phyloP scores from a whole-genome alignment of 768 basidiomycete genomes.

The Suillus hirtellus region DNA sequence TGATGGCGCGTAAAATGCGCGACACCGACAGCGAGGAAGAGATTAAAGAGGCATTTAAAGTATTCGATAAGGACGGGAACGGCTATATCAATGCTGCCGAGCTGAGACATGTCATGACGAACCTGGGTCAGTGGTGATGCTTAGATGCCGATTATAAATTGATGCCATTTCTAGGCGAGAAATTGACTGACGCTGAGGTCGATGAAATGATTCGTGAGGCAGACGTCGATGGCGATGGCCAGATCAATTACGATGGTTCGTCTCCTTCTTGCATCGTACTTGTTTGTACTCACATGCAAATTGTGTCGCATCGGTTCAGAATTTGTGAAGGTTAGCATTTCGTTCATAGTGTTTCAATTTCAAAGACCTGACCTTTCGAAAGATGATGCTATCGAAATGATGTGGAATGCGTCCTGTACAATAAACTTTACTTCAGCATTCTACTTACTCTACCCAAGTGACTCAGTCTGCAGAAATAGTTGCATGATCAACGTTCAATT shows the following conservation, averaged over 20 bases:
- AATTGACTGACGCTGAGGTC: conserved; percentile 82
- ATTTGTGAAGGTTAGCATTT: conserved; percentile 64
- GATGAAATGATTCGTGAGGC: conserved; percentile 98
- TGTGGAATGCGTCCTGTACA: conserved; percentile 13
- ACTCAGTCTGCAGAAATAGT: not conserved
- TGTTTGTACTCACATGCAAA: conserved; percentile 9
- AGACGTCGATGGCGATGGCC: conserved; percentile 92
- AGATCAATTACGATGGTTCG: conserved; percentile 84
- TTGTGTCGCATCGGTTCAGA: conserved; percentile 41
- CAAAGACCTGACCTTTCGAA: conserved; percentile 17
- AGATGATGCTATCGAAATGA: conserved; percentile 81
- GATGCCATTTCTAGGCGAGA: conserved; percentile 60
- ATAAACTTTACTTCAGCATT: conserved; percentile 11
- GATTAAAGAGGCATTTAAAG: conserved; percentile 95
- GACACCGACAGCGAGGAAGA: conserved; percentile 94
- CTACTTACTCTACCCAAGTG: not conserved
- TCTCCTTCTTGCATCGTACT: conserved; percentile 12
- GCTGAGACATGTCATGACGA: conserved; percentile 89
- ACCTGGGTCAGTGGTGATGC: conserved; percentile 59
- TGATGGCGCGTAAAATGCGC: conserved; percentile 89
- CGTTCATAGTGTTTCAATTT: conserved; percentile 5
- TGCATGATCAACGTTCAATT: not conserved
- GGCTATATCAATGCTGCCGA: conserved; percentile 87
- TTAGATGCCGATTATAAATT: conserved; percentile 6
- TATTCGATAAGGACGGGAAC: conserved; percentile 95